Conservation (phyloP, 73 alveolate genomes). For the Stentor roeselii region DNA sequence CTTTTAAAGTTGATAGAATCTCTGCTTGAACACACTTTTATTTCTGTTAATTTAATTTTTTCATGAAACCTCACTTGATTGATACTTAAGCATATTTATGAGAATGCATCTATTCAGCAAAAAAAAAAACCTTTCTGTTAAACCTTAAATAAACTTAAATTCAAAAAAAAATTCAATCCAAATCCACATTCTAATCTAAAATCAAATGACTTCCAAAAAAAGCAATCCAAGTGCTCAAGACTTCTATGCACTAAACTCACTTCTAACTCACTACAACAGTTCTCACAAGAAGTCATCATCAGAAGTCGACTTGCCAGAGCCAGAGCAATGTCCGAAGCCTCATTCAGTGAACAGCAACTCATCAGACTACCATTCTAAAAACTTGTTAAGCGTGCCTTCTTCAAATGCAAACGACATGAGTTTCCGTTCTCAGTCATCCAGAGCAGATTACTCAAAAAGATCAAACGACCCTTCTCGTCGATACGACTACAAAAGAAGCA, state of each 20-base stretch:
- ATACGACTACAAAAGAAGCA: background rate
- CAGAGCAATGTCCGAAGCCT: background rate
- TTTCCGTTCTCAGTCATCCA: background rate
- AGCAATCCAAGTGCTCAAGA: background rate
- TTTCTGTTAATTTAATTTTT: too few species aligned
- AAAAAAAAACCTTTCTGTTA: too few species aligned
- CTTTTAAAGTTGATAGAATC: too few species aligned
- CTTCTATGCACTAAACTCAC: background rate
- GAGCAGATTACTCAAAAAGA: background rate
- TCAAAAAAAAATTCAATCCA: too few species aligned
- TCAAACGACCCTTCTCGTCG: background rate
- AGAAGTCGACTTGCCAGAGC: background rate
- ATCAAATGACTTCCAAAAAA: background rate
- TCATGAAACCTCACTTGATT: too few species aligned
- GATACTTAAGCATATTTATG: too few species aligned
- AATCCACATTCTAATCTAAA: too few species aligned
- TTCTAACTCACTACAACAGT: background rate
- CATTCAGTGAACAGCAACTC: background rate
- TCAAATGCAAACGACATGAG: background rate
- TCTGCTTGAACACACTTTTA: too few species aligned
- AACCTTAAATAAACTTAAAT: too few species aligned
- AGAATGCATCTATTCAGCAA: too few species aligned
- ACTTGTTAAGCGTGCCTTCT: background rate
- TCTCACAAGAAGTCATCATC: background rate
- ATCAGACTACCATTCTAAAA: too few species aligned